phyloP scores from a whole-genome alignment of 495 filamentous ascomycete genomes.

The Aspergillus sclerotioniger region DNA sequence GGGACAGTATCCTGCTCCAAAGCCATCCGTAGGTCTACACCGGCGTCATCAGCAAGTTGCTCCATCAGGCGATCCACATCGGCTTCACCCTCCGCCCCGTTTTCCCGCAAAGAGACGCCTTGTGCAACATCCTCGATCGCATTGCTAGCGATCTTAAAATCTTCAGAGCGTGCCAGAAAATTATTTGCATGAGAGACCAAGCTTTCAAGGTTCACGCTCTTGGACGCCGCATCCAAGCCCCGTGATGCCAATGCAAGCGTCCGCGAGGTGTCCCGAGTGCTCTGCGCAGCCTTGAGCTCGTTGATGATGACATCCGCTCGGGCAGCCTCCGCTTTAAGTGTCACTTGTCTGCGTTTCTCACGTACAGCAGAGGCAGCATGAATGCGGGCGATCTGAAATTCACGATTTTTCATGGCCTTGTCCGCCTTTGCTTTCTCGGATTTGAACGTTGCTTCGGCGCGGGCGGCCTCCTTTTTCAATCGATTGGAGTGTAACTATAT shows the following conservation, averaged over 20 bases:
- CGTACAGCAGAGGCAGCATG: conserved; percentile 48
- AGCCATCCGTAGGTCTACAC: conserved; percentile 43
- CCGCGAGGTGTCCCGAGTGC: conserved; percentile 46
- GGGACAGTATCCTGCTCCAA: conserved; percentile 40
- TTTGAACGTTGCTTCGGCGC: conserved; percentile 48
- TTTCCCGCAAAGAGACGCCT: conserved; percentile 47
- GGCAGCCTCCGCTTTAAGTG: conserved; percentile 44
- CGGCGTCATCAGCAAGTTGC: conserved; percentile 48
- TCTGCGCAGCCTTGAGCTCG: conserved; percentile 48
- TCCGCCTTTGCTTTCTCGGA: conserved; percentile 50
- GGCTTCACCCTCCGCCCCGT: conserved; percentile 45
- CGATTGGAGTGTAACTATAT: conserved; percentile 46
- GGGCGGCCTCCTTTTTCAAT: conserved; percentile 46
- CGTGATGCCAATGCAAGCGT: conserved; percentile 44
- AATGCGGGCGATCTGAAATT: conserved; percentile 52
- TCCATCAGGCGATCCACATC: conserved; percentile 50
- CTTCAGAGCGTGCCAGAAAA: conserved; percentile 45
- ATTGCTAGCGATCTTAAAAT: conserved; percentile 47
- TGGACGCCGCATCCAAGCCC: conserved; percentile 44
- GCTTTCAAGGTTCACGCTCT: conserved; percentile 45
- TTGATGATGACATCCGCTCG: conserved; percentile 51
- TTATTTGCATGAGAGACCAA: conserved; percentile 48
- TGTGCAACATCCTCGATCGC: conserved; percentile 49
- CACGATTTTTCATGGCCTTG: conserved; percentile 48
- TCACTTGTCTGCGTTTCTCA: conserved; percentile 47